Evolutionary conservation across 2,329 filamentous ascomycete genomes (phyloP), one percentile per base, ranked within the genome.

Genomic region (Trichoderma guizhouense): DNA sequence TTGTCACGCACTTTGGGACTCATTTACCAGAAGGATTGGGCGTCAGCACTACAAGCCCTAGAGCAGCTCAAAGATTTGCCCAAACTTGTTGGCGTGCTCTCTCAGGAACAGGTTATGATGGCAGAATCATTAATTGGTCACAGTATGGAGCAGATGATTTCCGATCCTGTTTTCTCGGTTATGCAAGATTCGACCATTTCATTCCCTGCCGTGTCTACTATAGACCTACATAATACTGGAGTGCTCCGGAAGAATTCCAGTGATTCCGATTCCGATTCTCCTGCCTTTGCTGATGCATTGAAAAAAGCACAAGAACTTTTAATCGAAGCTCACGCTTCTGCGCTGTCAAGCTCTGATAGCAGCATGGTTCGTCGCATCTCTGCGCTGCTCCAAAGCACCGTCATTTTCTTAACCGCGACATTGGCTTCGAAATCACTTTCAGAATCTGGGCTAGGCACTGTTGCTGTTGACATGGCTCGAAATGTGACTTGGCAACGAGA

Each of bases 111-210:
- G 51, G 85, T 93, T 69, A 86, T 89, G 12, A 89, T 88, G 71
- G 93, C 92, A 24, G 89, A 89, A 69, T 89, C 91, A 60, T 87
- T 92, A 57, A 84, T 94, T 72, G 86, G 89, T 18, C 87, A 92
- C 79, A 92, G 91, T 73, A 85, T 92, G 76, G 89, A 91, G 61
- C 87, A 91, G 77, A 93, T 97, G 84, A 87, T 90, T 14, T 87
- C 88, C 5, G 93, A 97, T 80, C 91, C 95, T 3, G 92, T 96
- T 4, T 97, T 95, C 80, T 97, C 93, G 21, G 92, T 95, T 11
- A 87, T 98, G 18, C 93, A 95, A 60, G 96, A 99, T 77, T 98
- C 96, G 0, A 97, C 94, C 0, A 90, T 98, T 30, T 97, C 94
- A 0, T 92, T 95, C 72, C 94, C 95, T 1, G 90, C 93, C 0